Base-by-base conservation (phyloP, 148 eudicot species). In the Beta vulgaris region DNA sequence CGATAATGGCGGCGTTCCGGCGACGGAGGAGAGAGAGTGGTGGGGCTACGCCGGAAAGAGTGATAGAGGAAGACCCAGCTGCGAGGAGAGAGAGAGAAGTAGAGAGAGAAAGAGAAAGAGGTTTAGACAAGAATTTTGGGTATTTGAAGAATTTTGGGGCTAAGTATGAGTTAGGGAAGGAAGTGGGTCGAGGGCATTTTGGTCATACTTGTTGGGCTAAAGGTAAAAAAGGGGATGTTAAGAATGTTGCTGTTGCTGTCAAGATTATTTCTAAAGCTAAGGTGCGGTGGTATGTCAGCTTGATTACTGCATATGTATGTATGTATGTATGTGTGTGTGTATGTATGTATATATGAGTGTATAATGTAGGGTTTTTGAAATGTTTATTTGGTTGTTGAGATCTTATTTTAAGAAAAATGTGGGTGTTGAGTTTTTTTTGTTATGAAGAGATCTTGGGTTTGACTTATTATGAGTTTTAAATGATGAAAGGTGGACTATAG, bases 201-300 rank as follows among this genome's bases (percentile, higher is more conserved):
- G 98, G 99, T 39, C 98, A 95, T 88, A 95, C 99, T 18, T 95
- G 99, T 63, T 84, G 85, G 87, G 99, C 97, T 0, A 92, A 81
- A 62, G 89, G 89, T n/a, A 95, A 91, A 72, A 95, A 95, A 46
- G 99, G 99, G 1, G 91, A 84, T 66, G 78, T 92, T 14, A 95
- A 92, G 60, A 91, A 89, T 74, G 84, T 82, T 44, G 77, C 79
- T 55, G 91, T 92, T 67, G 99, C 98, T 71, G 92, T 95, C 14
- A 95, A 95, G 89, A 88, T 95, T 77, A 95, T 95, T 63, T 90
- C 97, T 60, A 95, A 95, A 88, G 97, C 92, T 80, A 95, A 95
- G 99, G 99, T 95, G 75, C 58, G 83, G 76, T 83, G 67, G 76
- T 84, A 78, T 86, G 77, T 80, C n/a, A 39, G 68, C 58, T 61